phyloP scores from a whole-genome alignment of 306 rosid species.

The Quercus alba region DNA sequence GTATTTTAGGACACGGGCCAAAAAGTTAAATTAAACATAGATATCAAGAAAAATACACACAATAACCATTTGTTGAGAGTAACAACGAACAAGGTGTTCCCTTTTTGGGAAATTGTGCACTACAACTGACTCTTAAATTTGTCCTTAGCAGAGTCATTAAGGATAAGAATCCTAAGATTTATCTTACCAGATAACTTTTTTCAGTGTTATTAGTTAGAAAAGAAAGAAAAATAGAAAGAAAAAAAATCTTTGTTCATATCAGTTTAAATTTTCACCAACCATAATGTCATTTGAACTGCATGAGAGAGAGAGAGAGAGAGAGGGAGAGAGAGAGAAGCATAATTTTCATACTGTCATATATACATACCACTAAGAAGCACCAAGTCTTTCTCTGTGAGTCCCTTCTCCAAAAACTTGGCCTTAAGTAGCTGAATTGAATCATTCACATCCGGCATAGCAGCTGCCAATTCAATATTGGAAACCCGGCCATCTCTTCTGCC shows the following conservation, averaged over 20 bases:
- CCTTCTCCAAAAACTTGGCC: conserved; percentile 51
- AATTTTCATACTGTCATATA: not conserved
- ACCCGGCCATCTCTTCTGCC: conserved; percentile 81
- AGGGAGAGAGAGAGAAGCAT: not conserved
- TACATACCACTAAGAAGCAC: conserved; percentile 69
- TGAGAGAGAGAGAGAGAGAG: conserved; percentile 39
- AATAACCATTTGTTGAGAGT: too few species aligned
- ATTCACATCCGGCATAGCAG: conserved; percentile 71
- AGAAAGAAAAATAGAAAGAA: not conserved
- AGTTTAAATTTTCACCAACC: conserved; percentile 54
- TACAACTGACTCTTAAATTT: too few species aligned
- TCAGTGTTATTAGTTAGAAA: not conserved
- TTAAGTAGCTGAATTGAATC: conserved; percentile 64
- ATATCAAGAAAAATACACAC: too few species aligned
- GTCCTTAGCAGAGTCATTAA: too few species aligned
- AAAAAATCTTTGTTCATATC: conserved; percentile 18
- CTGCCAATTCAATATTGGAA: conserved; percentile 51
- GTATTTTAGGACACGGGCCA: too few species aligned
- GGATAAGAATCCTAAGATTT: too few species aligned
- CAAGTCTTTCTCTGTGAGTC: conserved; percentile 71
- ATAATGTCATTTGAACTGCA: conserved; percentile 43
- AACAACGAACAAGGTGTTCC: too few species aligned
- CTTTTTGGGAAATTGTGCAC: too few species aligned
- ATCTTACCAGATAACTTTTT: not conserved
- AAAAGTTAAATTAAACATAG: too few species aligned